Evolutionary conservation across 305 asterid genomes (phyloP).

Genomic region (Caryopteris hybrid): DNA sequence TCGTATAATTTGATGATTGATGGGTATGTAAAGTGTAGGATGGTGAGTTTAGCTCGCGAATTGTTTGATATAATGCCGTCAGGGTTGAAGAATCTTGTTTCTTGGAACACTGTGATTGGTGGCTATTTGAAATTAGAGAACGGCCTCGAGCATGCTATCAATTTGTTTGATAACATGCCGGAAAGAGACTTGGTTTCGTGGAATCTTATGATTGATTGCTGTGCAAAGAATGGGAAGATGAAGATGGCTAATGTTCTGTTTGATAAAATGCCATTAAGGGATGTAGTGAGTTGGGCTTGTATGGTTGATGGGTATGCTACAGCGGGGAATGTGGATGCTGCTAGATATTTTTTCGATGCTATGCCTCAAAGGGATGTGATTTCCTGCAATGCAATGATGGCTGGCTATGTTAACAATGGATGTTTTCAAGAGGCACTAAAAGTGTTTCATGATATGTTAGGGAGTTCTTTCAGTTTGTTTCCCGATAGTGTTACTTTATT

Average conservation of each 20-base stretch:
- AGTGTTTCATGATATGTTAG: conserved; percentile 58
- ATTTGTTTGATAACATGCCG: conserved; percentile 59
- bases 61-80: conserved; percentile 54
- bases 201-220: conserved; percentile 76
- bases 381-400: conserved; percentile 88
- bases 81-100: conserved; percentile 50
- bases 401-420: conserved; percentile 63
- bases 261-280: conserved; percentile 53
- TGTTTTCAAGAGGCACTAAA: conserved; percentile 50
- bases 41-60: conserved; percentile 54
- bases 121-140: conserved; percentile 48
- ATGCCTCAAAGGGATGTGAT: conserved; percentile 77
- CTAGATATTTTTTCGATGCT: conserved; percentile 57
- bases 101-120: conserved; percentile 77
- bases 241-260: conserved; percentile 49
- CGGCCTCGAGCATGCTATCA: conserved; percentile 42
- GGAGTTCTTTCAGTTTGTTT: conserved; percentile 24
- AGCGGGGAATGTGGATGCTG: conserved; percentile 50
- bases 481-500: conserved; percentile 65
- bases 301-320: conserved; percentile 73
- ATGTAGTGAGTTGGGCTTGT: conserved; percentile 73
- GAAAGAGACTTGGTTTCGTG: conserved; percentile 74
- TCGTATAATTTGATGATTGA: conserved; percentile 76
- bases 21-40: conserved; percentile 73
- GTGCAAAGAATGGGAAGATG: conserved; percentile 56